Evolutionary conservation across 352 stramenopile genomes (phyloP), one percentile per base, ranked within the genome.

Genomic region (Globisporangium parvum): DNA sequence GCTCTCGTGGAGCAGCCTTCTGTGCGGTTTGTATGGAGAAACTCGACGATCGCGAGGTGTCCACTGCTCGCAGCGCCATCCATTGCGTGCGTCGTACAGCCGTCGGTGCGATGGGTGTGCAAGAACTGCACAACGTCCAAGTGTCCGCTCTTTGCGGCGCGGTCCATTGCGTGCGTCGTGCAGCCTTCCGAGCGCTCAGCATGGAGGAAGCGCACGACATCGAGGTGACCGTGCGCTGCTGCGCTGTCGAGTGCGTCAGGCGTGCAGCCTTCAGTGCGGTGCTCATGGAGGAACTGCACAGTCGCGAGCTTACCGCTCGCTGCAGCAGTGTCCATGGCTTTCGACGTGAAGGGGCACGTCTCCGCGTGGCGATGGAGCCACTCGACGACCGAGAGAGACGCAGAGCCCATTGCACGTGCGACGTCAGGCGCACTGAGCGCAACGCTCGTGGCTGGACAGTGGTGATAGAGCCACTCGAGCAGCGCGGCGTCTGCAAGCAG

Each of bases 151-250:
- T n/a, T n/a, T n/a, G n/a, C n/a, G n/a, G 59, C 53, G 14, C n/a
- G 15, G 31, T 65, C 59, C 47, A 65, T 55, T 11, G 59, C 59
- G 6, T 47, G 20, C 10, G 21, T 55, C 39, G 51, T 49, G 33
- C 57, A 60, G 23, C 57, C 51, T 60, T 60, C 57, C 5, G 23
- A 35, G 1, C 59, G 52, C 1, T 62, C 26, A 17, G 40, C 46
- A 18, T 65, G 59, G n/a, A 65, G 45, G 41, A 57, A 65, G 18
- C 37, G 45, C 14, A 62, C 59, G 6, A 65, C 42, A 2, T 57
- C 28, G 23, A 52, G 20, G 42, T 61, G 48, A 3, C 53, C 59
- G 21, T 48, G 40, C 2, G 35, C 46, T 18, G 46, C 52, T 9
- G 59, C 59, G 5, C 37, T 17, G 12, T 57, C 28, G 44, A 65